phyloP scores from a whole-genome alignment of 2,329 filamentous ascomycete genomes.

The Lachnellula occidentalis region DNA sequence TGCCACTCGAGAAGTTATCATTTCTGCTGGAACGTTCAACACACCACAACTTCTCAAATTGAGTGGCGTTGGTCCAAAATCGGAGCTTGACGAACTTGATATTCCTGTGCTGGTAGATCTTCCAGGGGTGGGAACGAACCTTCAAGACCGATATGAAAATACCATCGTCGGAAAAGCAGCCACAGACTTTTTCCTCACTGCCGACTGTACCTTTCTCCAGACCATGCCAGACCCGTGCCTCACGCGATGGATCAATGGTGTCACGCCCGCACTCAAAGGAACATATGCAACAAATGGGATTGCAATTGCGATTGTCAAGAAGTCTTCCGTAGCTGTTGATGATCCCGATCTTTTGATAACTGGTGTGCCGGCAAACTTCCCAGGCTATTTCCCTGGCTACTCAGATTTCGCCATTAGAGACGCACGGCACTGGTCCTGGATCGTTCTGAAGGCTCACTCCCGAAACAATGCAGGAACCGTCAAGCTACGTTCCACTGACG shows the following conservation, averaged over 20 bases:
- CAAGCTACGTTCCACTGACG: conserved; percentile 53
- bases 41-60: conserved; percentile 43
- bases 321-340: conserved; percentile 32
- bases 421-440: conserved; percentile 34
- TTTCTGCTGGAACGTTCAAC: conserved; percentile 43
- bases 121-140: conserved; percentile 47
- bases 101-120: conserved; percentile 51
- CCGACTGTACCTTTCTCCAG: conserved; percentile 33
- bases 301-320: conserved; percentile 34
- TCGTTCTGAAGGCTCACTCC: conserved; percentile 55
- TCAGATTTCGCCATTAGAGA: conserved; percentile 32
- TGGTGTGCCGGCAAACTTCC: conserved; percentile 29
- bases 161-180: conserved; percentile 38
- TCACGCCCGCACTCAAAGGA: conserved; percentile 16
- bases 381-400: conserved; percentile 40
- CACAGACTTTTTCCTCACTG: conserved; percentile 34
- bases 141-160: conserved; percentile 51
- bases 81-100: conserved; percentile 34
- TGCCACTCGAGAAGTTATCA: conserved; percentile 41
- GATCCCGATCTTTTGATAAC: conserved; percentile 36
- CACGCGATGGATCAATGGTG: conserved; percentile 20
- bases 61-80: conserved; percentile 38
- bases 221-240: conserved; percentile 34
- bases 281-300: conserved; percentile 43
- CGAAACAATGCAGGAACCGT: conserved; percentile 59